Conservation (phyloP, 2,329 filamentous ascomycete genomes). For the Parastagonospora avenae region DNA sequence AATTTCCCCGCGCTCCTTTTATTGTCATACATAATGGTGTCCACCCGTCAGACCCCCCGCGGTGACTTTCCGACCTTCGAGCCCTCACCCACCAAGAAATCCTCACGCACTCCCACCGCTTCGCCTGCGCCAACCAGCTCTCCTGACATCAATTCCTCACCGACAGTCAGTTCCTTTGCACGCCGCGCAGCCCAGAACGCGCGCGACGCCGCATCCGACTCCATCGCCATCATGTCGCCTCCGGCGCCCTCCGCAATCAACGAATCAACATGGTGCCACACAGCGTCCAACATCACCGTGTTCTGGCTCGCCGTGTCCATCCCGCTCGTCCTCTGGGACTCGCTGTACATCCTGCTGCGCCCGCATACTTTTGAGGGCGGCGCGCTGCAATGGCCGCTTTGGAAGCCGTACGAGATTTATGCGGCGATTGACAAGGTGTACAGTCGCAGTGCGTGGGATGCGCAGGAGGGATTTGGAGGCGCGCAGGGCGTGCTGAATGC, state of each 20-base stretch:
- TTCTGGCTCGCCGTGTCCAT: constrained; percentile 76
- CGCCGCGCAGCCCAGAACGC: constrained; percentile 32
- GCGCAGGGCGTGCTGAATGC: constrained; percentile 75
- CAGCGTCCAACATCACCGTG: constrained; percentile 63
- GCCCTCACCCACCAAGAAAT: constrained; percentile 44
- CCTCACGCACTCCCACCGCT: constrained; percentile 39
- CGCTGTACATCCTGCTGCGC: constrained; percentile 76
- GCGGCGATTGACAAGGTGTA: constrained; percentile 81
- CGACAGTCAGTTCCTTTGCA: constrained; percentile 20
- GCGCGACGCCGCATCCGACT: constrained; percentile 16
- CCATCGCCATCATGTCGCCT: constrained; percentile 16
- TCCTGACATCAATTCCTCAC: constrained; percentile 22
- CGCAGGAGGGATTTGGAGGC: constrained; percentile 72
- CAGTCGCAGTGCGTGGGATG: constrained; percentile 72
- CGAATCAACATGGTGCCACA: constrained; percentile 60
- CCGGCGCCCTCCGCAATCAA: constrained; percentile 26
- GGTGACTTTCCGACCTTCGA: constrained; percentile 44
- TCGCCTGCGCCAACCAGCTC: constrained; percentile 35
- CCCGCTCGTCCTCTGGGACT: constrained; percentile 82
- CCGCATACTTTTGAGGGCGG: constrained; percentile 84
- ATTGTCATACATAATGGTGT: constrained; percentile 44
- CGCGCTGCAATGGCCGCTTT: constrained; percentile 71
- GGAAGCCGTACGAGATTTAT: constrained; percentile 79
- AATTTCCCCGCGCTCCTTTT: neutral
- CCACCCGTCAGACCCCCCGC: constrained; percentile 46